A percentile compares a stretch with the other conserved stretches of the same genome.
Conservation (phyloP, 768 basidiomycete species). For the Candolleomyces eurysporus region DNA sequence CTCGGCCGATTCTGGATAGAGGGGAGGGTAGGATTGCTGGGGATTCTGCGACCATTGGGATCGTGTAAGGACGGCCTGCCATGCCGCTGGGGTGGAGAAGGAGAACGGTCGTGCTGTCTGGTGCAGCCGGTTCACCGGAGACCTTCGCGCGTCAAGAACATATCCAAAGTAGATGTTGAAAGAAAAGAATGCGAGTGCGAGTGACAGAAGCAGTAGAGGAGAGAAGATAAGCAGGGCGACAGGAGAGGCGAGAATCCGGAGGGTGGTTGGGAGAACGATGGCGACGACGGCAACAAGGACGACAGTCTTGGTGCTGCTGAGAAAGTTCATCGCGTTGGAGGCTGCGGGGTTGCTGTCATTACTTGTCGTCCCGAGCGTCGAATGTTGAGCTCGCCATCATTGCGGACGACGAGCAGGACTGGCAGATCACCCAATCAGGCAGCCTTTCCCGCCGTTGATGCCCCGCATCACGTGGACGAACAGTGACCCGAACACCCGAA, state of each 20-base stretch:
- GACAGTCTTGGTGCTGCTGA: conserved; percentile 50
- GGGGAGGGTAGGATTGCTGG: conserved; percentile 63
- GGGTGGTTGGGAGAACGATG: conserved; percentile 50
- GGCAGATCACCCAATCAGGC: not conserved
- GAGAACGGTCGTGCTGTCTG: conserved; percentile 70
- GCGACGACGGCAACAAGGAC: conserved; percentile 57
- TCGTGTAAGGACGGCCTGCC: conserved; percentile 86
- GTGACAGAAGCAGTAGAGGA: conserved; percentile 52
- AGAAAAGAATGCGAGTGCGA: conserved; percentile 50
- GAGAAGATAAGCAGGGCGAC: conserved; percentile 60
- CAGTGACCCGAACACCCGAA: not conserved
- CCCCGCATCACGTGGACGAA: conserved; percentile 2
- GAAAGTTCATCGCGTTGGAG: conserved; percentile 28
- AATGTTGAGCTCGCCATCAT: conserved; percentile 5
- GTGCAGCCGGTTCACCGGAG: conserved; percentile 33
- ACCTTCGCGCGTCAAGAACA: conserved; percentile 49
- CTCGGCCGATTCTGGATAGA: conserved; percentile 62
- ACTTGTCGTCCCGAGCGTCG: conserved; percentile 5
- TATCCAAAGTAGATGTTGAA: conserved; percentile 56
- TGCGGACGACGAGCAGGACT: not conserved
- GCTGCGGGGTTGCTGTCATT: conserved; percentile 11
- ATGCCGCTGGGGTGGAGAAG: conserved; percentile 92
- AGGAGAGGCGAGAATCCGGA: conserved; percentile 65
- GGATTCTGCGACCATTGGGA: conserved; percentile 85
- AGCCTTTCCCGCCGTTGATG: no score